A percentile compares a stretch with the other conserved stretches of the same genome.
Evolutionary conservation across 345 rosid species (phyloP).

Genomic region (Mangifera indica): DNA sequence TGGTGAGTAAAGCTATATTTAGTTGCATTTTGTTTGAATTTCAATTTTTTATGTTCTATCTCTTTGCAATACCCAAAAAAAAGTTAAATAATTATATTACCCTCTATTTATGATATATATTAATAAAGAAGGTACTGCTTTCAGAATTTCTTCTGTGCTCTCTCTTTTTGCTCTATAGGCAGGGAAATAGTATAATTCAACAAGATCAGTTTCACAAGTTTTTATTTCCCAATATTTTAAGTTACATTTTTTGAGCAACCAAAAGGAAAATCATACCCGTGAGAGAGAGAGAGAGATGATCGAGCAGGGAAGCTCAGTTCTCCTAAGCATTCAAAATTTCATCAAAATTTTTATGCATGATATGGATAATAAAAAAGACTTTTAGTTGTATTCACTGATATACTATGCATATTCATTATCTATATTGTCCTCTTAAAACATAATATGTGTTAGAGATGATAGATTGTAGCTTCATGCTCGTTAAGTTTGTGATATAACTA

Average conservation of each 20-base stretch:
- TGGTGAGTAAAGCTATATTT: conserved; percentile 49
- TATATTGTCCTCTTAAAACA: background rate
- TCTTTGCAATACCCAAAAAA: background rate
- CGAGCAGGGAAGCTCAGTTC: background rate
- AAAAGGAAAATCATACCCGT: background rate
- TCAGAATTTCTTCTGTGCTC: background rate
- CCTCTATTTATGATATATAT: background rate
- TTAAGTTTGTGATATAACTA: background rate
- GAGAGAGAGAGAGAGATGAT: background rate
- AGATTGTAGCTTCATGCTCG: background rate
- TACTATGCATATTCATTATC: background rate
- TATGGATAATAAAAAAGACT: background rate
- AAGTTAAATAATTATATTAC: too few species aligned
- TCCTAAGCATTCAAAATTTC: background rate
- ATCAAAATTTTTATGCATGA: background rate
- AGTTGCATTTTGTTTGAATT: conserved; percentile 9
- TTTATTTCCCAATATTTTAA: background rate
- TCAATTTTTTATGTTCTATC: background rate
- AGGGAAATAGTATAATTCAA: background rate
- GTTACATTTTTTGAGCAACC: background rate
- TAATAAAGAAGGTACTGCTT: background rate
- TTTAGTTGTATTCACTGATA: background rate
- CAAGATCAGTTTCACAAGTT: background rate
- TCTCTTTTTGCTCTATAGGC: background rate
- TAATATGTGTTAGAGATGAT: background rate